These are phyloP conservation scores for Rhizopus delemar DNA, from an alignment of 371 early-diverging fungal species.

Conservation along the genomic window DNA sequence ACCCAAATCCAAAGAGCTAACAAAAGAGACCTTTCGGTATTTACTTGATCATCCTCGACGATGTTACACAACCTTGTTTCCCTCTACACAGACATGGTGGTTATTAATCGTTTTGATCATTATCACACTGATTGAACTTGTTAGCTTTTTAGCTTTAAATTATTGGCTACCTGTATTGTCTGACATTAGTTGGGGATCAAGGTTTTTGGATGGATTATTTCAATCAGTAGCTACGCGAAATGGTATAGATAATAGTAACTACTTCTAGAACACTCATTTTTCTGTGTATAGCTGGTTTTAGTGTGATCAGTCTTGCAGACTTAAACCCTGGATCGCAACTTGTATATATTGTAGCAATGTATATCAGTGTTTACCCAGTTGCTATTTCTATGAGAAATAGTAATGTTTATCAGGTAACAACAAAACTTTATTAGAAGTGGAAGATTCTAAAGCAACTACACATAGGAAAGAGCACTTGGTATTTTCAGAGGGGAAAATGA, in stretches of 20 bases:
- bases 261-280: background rate
- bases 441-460: too few relatives aligned
- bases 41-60: constrained; percentile 52
- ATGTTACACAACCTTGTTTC: constrained; percentile 49
- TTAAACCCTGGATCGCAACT: constrained; percentile 51
- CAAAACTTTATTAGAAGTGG: background rate
- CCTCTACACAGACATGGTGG: constrained; percentile 52
- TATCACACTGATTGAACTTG: constrained; percentile 41
- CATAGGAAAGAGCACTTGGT: constrained; percentile 50
- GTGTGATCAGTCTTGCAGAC: constrained; percentile 40
- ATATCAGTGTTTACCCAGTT: constrained; percentile 55
- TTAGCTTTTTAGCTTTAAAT: constrained; percentile 47
- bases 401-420: constrained; percentile 50
- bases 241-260: constrained; percentile 20
- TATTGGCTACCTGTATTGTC: constrained; percentile 46
- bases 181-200: constrained; percentile 44
- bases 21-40: constrained; percentile 42
- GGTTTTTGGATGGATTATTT: constrained; percentile 49
- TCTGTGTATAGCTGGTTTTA: constrained; percentile 40
- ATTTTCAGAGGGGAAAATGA: constrained; percentile 44
- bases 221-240: constrained; percentile 53
- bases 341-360: constrained; percentile 54
- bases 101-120: constrained; percentile 36
- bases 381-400: constrained; percentile 56
- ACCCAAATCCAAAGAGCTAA: constrained; percentile 30